Base-by-base conservation (phyloP, 2,329 filamentous ascomycete genomes). In the Trichoderma sp. region DNA sequence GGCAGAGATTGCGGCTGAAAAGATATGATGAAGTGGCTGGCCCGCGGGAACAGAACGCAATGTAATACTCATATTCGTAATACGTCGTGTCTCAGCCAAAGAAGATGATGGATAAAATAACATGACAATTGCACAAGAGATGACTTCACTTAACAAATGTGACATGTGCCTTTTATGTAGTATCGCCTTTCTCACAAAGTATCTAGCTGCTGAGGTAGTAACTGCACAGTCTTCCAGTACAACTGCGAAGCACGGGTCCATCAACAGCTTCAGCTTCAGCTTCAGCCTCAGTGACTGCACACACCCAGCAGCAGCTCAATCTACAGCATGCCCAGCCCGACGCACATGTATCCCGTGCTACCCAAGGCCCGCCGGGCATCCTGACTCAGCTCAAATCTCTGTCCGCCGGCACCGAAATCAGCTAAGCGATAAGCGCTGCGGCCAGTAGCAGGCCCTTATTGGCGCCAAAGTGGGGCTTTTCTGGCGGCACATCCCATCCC, bases 341-440 rank as follows among this genome's bases (percentile, higher is more conserved):
- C 10, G 10, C 53, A 19, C 16, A 56, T 31, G 27, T 35, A 21
- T 21, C 19, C 19, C 58, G 6, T 53, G 24, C 49, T 53, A 29
- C 24, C 24, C 49, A 21, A 24, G 19, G 10, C 37, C 37, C 53
- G 21, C 27, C 4, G 40, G 24, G 53, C 49, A 37, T 29, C 64
- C 62, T 59, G 64, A 67, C 64, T 67, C 55, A 59, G 64, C 63
- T 37, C 64, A 49, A 59, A 55, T 37, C 43, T 63, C 60, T 63
- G 60, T 53, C 47, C 47, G 31, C 24, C 27, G 61, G 37, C n/a
- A 55, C 35, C 47, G 52, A 52, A 55, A 43, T 19, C 35, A 53
- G 52, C 63, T 68, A 65, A 64, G 70, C 71, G 76, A 76, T 75
- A 76, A 74, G 75, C 64, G 35, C 61, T 0, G 0, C 11, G 56